These are phyloP conservation scores for Pichia norvegensis DNA, from an alignment of 1,139 yeast species.

Conservation along the genomic window DNA sequence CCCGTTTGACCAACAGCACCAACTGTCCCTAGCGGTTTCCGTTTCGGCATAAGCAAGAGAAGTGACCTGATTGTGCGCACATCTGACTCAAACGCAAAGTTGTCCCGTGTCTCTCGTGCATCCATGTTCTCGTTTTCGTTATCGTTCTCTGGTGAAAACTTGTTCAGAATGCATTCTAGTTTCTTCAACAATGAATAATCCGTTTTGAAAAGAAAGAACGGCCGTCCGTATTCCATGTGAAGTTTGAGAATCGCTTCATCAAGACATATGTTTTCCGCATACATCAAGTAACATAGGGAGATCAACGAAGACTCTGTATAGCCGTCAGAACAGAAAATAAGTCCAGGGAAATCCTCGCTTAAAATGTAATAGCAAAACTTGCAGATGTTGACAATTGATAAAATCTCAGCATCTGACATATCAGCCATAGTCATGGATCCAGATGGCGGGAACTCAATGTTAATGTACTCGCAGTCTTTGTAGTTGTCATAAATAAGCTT, in stretches of 20 bases:
- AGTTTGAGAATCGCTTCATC: conserved; percentile 49
- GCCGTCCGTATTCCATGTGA: conserved; percentile 60
- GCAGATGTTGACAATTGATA: conserved; percentile 56
- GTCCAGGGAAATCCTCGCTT: conserved; percentile 26
- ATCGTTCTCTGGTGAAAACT: conserved; percentile 45
- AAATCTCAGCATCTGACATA: conserved; percentile 46
- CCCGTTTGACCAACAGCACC: neutral
- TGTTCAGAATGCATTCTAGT: conserved; percentile 52
- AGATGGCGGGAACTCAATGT: conserved; percentile 71
- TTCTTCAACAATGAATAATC: conserved; percentile 62
- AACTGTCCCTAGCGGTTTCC: conserved; percentile 1
- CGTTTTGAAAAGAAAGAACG: conserved; percentile 73
- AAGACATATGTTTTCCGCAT: conserved; percentile 43
- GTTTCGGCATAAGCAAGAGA: conserved; percentile 18
- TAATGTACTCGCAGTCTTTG: conserved; percentile 30
- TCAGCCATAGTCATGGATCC: conserved; percentile 75
- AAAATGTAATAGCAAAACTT: conserved; percentile 45
- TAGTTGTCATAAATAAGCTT: conserved; percentile 31
- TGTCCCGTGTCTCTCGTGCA: conserved; percentile 4
- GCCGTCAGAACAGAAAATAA: conserved; percentile 83
- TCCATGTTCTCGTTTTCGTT: conserved; percentile 12
- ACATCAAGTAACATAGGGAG: conserved; percentile 63
- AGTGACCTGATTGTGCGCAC: conserved; percentile 15
- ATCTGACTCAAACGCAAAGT: conserved; percentile 19
- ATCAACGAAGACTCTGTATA: conserved; percentile 83